Percentiles rank a stretch among this genome's conserved stretches.
phyloP scores from a whole-genome alignment of 225 moss, liverwort and hornwort species.

The Rhytidiadelphus loreus region DNA sequence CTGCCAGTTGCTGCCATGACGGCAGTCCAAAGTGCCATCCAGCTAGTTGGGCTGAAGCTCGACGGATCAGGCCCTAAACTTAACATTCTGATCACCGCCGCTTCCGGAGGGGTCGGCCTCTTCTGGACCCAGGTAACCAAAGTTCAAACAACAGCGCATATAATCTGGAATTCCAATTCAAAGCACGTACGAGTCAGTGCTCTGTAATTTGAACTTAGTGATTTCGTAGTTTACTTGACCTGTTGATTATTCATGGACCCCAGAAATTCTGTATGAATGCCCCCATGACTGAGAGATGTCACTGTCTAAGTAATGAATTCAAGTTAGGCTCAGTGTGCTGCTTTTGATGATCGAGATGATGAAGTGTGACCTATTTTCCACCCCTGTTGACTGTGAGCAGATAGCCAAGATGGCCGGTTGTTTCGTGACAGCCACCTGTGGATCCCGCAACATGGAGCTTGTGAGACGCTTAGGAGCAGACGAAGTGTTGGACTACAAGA shows the following conservation, averaged over 20 bases:
- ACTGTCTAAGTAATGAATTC: background rate
- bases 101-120: constrained; percentile 72
- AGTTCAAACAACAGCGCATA: background rate
- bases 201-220: background rate
- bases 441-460: constrained; percentile 55
- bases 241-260: background rate
- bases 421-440: constrained; percentile 67
- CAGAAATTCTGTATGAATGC: background rate
- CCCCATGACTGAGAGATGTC: background rate
- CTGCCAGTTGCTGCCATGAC: constrained; percentile 62
- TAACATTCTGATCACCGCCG: constrained; percentile 59
- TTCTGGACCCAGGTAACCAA: constrained; percentile 58
- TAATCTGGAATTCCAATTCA: background rate
- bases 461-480: constrained; percentile 54
- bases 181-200: background rate
- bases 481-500: constrained; percentile 76
- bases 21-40: constrained; percentile 50
- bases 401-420: constrained; percentile 67
- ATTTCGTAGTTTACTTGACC: background rate
- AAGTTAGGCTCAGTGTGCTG: background rate
- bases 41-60: constrained; percentile 47
- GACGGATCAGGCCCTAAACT: constrained; percentile 57
- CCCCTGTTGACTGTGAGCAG: constrained; percentile 7
- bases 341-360: background rate
- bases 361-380: background rate